Percentiles rank a stretch among this genome's conserved stretches.
phyloP scores from a whole-genome alignment of 345 rosid species.

The Abelmoschus esculentus region DNA sequence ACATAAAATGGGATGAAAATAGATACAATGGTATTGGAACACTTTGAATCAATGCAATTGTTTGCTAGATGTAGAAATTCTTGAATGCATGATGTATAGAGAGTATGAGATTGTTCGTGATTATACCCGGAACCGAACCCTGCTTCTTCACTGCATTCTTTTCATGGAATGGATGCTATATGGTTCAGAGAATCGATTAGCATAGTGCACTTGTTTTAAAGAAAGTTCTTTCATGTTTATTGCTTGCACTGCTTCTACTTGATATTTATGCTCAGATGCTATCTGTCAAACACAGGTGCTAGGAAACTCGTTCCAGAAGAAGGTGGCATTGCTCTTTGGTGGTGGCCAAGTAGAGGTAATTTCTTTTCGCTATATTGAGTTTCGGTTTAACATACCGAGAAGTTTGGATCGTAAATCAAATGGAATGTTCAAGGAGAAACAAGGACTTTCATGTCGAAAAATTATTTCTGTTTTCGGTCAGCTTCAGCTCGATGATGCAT shows the following conservation, averaged over 20 bases:
- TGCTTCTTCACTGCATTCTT: slow-evolving; percentile 82
- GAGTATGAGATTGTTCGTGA: background rate
- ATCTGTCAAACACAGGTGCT: slow-evolving; percentile 44
- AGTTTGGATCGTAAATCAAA: slow-evolving; percentile 19
- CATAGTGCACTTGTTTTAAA: background rate
- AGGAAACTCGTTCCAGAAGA: slow-evolving; percentile 96
- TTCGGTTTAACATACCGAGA: background rate
- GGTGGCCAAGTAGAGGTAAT: slow-evolving; percentile 71
- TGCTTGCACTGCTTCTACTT: background rate
- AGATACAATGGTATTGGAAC: background rate
- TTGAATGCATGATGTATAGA: background rate
- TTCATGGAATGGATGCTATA: slow-evolving; percentile 69
- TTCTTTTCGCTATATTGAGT: background rate
- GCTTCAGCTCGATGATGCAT: background rate
- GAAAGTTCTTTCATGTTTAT: background rate
- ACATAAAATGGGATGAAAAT: background rate
- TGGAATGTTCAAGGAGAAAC: background rate
- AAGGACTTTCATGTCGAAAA: background rate
- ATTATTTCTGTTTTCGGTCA: background rate
- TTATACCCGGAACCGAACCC: slow-evolving; percentile 65
- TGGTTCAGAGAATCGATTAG: background rate
- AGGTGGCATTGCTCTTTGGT: slow-evolving; percentile 78
- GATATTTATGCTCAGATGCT: background rate
- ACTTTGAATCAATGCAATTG: background rate
- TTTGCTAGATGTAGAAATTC: background rate